Evolutionary conservation across 1,139 yeast genomes (phyloP).

Genomic region (Arxiozyma slooffiae): DNA sequence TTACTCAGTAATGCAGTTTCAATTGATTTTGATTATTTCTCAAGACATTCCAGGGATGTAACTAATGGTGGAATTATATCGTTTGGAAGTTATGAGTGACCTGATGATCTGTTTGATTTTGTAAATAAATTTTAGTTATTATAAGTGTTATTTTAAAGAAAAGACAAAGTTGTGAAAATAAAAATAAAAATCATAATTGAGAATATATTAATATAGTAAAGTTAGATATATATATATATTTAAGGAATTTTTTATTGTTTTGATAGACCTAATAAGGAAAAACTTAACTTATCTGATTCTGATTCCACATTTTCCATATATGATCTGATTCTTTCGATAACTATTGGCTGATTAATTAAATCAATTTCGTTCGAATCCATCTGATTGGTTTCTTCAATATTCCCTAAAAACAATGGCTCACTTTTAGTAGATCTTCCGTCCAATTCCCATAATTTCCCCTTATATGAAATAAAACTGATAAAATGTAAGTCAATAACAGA

Average conservation of each 20-base stretch:
- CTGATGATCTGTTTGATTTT: not conserved
- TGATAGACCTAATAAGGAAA: conserved; percentile 60
- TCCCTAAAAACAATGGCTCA: conserved; percentile 6
- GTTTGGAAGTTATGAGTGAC: conserved; percentile 30
- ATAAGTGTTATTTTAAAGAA: too few relatives aligned
- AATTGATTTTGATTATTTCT: conserved; percentile 90
- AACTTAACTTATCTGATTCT: conserved; percentile 49
- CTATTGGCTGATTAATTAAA: conserved; percentile 44
- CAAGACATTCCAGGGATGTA: conserved; percentile 64
- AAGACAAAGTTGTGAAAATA: too few relatives aligned
- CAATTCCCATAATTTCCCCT: conserved; percentile 39
- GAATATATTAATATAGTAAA: not conserved
- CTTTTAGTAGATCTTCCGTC: conserved; percentile 67
- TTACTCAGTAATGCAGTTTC: conserved; percentile 80
- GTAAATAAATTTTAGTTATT: too few relatives aligned
- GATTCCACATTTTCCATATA: conserved; percentile 52
- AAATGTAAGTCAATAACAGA: conserved; percentile 61
- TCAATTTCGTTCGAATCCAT: conserved; percentile 31
- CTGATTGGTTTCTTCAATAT: conserved; percentile 15
- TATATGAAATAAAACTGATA: conserved; percentile 53
- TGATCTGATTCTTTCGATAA: conserved; percentile 49
- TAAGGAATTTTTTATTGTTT: conserved; percentile 39
- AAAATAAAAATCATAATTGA: too few relatives aligned
- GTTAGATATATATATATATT: not conserved
- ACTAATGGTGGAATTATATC: conserved; percentile 32